Percentiles rank a stretch among this genome's conserved stretches.
Conservation (phyloP, 2,329 filamentous ascomycete genomes). For the Epicoccum nigrum region DNA sequence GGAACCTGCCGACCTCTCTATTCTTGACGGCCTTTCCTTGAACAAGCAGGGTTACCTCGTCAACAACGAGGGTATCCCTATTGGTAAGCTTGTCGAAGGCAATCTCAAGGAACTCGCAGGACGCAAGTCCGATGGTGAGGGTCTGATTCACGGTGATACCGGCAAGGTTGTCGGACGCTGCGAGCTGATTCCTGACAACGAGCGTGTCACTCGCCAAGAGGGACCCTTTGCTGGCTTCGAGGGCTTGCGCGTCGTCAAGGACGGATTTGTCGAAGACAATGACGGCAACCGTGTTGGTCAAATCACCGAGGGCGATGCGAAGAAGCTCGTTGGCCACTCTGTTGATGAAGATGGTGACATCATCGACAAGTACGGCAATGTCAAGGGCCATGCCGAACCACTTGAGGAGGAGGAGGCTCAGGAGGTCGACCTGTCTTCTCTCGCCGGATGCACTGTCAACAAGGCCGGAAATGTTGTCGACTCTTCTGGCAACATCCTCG, state of each 20-base stretch:
- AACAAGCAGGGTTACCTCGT: conserved; percentile 67
- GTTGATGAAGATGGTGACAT: conserved; percentile 87
- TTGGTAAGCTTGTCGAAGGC: conserved; percentile 63
- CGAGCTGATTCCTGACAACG: conserved; percentile 63
- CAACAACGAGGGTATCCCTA: conserved; percentile 58
- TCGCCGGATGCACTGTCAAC: conserved; percentile 68
- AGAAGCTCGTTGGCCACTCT: conserved; percentile 72
- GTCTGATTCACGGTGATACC: conserved; percentile 61
- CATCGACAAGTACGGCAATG: conserved; percentile 73
- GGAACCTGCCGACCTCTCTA: conserved; percentile 56
- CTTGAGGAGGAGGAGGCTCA: conserved; percentile 58
- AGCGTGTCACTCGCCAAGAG: conserved; percentile 63
- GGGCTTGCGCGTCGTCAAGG: conserved; percentile 70
- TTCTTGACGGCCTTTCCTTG: conserved; percentile 59
- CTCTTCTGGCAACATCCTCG: conserved; percentile 62
- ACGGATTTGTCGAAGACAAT: conserved; percentile 76
- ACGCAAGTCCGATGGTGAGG: conserved; percentile 61
- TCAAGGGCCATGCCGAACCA: conserved; percentile 65
- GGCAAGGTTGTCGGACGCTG: conserved; percentile 64
- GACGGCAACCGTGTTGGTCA: conserved; percentile 78
- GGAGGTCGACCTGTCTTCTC: conserved; percentile 62
- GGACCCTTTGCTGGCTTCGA: conserved; percentile 72
- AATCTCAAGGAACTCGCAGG: conserved; percentile 63
- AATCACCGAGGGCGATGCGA: conserved; percentile 72
- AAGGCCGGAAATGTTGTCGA: conserved; percentile 68